phyloP scores from a whole-genome alignment of 2,329 filamentous ascomycete genomes.

The Phyllosticta citriasiana region DNA sequence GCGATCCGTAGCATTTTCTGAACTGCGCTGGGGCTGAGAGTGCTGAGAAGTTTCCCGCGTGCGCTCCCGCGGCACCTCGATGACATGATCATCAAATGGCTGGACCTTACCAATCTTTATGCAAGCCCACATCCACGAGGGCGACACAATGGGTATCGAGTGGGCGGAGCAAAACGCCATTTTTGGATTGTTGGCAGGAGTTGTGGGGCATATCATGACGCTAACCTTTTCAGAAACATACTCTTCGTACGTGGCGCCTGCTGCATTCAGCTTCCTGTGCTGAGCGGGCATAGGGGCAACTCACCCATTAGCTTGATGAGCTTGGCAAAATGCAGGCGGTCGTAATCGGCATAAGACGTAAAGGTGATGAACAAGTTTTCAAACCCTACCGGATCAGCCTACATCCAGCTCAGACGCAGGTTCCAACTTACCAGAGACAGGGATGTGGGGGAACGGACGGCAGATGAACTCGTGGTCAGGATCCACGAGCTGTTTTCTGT shows the following conservation, averaged over 20 bases:
- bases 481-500: slow-evolving; percentile 60
- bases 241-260: slow-evolving; percentile 70
- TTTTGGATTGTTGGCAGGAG: slow-evolving; percentile 58
- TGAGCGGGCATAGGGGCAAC: slow-evolving; percentile 10
- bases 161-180: slow-evolving; percentile 64
- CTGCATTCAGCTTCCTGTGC: neutral
- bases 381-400: slow-evolving; percentile 42
- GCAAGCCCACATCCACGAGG: slow-evolving; percentile 74
- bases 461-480: slow-evolving; percentile 64
- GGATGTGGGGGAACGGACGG: slow-evolving; percentile 49
- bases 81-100: slow-evolving; percentile 10
- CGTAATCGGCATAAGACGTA: slow-evolving; percentile 73
- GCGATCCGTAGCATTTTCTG: neutral
- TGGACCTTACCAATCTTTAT: neutral
- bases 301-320: slow-evolving; percentile 60
- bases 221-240: slow-evolving; percentile 61
- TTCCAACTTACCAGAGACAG: neutral
- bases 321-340: slow-evolving; percentile 75
- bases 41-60: neutral
- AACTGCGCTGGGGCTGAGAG: neutral
- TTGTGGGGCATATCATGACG: slow-evolving; percentile 62
- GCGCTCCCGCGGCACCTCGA: slow-evolving; percentile 15
- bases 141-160: slow-evolving; percentile 69
- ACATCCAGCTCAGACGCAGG: slow-evolving; percentile 14
- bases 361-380: slow-evolving; percentile 62